Percentiles rank a stretch among this genome's conserved stretches.
phyloP scores from a whole-genome alignment of 345 rosid species.

The Euphorbia pulcherrima region DNA sequence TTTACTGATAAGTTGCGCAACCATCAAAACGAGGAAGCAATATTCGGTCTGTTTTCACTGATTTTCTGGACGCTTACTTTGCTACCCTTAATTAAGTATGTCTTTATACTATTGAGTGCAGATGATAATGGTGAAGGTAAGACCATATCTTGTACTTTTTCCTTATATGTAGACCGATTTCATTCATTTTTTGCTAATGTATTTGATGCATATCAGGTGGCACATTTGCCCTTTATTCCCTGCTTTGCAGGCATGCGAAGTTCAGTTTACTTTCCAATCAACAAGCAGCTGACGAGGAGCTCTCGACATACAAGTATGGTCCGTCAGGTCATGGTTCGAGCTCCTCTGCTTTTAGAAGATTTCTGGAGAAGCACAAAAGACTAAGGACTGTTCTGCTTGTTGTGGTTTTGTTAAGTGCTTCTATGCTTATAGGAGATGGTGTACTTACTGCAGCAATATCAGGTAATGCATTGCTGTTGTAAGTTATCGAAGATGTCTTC shows the following conservation, averaged over 20 bases:
- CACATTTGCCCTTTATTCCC: conserved; percentile 80
- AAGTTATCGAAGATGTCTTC: background rate
- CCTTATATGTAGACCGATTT: background rate
- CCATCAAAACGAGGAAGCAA: conserved; percentile 51
- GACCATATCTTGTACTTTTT: conserved; percentile 2
- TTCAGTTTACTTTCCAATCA: conserved; percentile 89
- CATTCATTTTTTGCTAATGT: conserved; percentile 14
- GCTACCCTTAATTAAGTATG: conserved; percentile 70
- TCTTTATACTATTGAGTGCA: conserved; percentile 56
- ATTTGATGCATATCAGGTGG: conserved; percentile 55
- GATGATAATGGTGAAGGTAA: conserved; percentile 89
- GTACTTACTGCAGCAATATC: conserved; percentile 88
- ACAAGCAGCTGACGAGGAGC: conserved; percentile 97
- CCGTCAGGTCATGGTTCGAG: conserved; percentile 36
- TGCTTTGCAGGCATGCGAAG: conserved; percentile 85
- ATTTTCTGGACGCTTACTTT: conserved; percentile 87
- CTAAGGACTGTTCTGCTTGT: conserved; percentile 65
- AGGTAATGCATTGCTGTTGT: conserved; percentile 34
- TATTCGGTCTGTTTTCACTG: conserved; percentile 81
- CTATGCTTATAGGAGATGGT: conserved; percentile 90
- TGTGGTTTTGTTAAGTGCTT: conserved; percentile 74
- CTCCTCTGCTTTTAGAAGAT: conserved; percentile 57
- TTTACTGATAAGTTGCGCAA: conserved; percentile 55
- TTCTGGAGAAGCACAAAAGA: conserved; percentile 72
- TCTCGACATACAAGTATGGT: conserved; percentile 68